These are phyloP conservation scores for Aspergillus neoniger DNA, from an alignment of 2,329 filamentous ascomycete species.

Conservation along the genomic window DNA sequence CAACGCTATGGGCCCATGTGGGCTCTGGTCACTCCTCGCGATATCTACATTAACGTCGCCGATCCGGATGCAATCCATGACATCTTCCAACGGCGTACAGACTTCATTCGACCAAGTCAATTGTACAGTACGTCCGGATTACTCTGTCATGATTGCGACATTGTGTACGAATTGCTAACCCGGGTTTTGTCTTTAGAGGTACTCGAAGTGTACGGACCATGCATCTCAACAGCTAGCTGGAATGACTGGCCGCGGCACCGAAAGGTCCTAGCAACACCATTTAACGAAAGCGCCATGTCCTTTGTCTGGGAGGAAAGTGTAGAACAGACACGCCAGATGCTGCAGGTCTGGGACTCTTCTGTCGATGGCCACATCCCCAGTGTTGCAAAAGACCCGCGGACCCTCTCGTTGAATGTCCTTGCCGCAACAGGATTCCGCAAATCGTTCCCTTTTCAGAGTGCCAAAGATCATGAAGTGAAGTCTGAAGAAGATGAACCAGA, in stretches of 20 bases:
- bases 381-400: slow-evolving; percentile 7
- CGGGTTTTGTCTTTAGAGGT: neutral
- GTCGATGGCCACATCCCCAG: neutral
- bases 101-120: slow-evolving; percentile 7
- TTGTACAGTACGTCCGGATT: neutral
- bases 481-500: neutral
- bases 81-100: neutral
- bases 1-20: slow-evolving; percentile 2
- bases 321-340: slow-evolving; percentile 4
- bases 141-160: neutral
- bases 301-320: slow-evolving; percentile 9
- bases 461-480: neutral
- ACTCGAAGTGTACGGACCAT: slow-evolving; percentile 7
- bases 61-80: slow-evolving; percentile 3
- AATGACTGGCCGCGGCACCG: slow-evolving; percentile 8
- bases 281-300: slow-evolving; percentile 7
- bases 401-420: slow-evolving; percentile 8
- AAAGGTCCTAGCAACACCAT: slow-evolving; percentile 4
- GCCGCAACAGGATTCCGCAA: slow-evolving; percentile 8
- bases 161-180: neutral
- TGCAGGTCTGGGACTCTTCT: neutral
- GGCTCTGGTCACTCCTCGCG: slow-evolving; percentile 7
- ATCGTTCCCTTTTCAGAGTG: slow-evolving; percentile 3
- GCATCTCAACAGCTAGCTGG: slow-evolving; percentile 7
- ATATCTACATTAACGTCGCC: slow-evolving; percentile 6